Evolutionary conservation across 2,329 filamentous ascomycete genomes (phyloP).

Genomic region (Xylariomycetidae sp.): DNA sequence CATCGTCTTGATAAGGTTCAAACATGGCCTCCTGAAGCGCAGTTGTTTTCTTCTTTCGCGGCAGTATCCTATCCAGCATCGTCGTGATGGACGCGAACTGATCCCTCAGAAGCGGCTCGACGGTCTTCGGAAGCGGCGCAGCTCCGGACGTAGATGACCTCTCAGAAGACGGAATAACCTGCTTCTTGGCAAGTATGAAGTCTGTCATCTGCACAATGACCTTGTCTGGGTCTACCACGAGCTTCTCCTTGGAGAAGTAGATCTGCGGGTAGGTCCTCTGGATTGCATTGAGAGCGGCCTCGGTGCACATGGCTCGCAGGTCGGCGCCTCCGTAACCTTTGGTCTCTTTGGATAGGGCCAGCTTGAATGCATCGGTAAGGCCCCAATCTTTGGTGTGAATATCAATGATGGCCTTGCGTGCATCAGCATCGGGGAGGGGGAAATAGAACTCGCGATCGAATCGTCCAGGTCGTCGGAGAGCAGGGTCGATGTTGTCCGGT

Average conservation of each 20-base stretch:
- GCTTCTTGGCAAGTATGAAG: constrained; percentile 95
- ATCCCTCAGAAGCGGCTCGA: constrained; percentile 74
- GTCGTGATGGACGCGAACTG: constrained; percentile 65
- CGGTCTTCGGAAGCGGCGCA: constrained; percentile 67
- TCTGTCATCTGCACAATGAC: constrained; percentile 88
- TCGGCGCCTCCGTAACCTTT: constrained; percentile 98
- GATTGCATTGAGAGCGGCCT: constrained; percentile 91
- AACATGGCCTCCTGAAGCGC: constrained; percentile 92
- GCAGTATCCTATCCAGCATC: constrained; percentile 69
- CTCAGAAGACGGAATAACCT: constrained; percentile 92
- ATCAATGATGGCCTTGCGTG: constrained; percentile 78
- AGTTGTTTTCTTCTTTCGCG: constrained; percentile 78
- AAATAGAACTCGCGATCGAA: constrained; percentile 99
- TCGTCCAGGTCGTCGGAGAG: constrained; percentile 85
- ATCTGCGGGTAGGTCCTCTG: constrained; percentile 96
- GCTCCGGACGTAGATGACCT: constrained; percentile 81
- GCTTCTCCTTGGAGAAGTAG: constrained; percentile 82
- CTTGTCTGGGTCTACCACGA: constrained; percentile 76
- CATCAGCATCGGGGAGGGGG: constrained; percentile 76
- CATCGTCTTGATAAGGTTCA: constrained; percentile 75
- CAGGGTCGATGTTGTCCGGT: constrained; percentile 92
- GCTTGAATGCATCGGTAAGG: constrained; percentile 71
- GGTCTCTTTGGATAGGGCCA: constrained; percentile 76
- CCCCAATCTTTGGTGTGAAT: constrained; percentile 97
- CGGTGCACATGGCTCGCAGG: constrained; percentile 86